phyloP scores from a whole-genome alignment of 176 grass and related monocot species.

The Phoenix roebelenii region DNA sequence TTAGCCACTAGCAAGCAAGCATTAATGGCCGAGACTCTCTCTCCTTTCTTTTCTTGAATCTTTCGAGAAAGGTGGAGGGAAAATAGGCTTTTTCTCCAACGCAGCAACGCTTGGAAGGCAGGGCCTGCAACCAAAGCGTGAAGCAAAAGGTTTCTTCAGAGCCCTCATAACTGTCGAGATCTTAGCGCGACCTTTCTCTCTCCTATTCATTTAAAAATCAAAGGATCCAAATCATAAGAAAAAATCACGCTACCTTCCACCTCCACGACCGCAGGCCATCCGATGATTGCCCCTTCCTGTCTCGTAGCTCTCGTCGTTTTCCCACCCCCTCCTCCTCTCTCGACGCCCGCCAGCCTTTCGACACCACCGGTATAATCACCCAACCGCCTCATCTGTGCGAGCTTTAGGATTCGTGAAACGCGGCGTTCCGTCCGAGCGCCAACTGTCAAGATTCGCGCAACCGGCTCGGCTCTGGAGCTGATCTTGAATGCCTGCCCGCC shows the following conservation, averaged over 20 bases:
- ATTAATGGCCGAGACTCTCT: background rate
- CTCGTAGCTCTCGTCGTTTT: slow-evolving; percentile 13
- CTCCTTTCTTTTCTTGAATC: too few species aligned
- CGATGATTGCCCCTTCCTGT: slow-evolving; percentile 4
- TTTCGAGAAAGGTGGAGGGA: too few species aligned
- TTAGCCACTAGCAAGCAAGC: background rate
- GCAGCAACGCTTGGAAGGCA: too few species aligned
- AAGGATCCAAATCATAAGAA: too few species aligned
- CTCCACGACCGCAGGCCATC: background rate
- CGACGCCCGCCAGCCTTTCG: background rate
- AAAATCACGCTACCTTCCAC: too few species aligned
- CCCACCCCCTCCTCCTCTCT: slow-evolving; percentile 17
- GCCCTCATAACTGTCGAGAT: slow-evolving; percentile 16
- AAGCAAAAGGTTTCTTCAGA: slow-evolving; percentile 36
- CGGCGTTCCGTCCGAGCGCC: background rate
- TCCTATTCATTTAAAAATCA: background rate
- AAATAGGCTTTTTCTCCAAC: too few species aligned
- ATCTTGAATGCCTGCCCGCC: too few species aligned
- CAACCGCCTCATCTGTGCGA: background rate
- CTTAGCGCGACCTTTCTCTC: background rate
- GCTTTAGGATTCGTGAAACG: too few species aligned
- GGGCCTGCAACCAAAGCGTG: slow-evolving; percentile 18
- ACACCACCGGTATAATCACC: background rate
- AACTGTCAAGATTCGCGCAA: background rate
- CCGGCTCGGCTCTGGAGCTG: too few species aligned